Base-by-base conservation (phyloP, 108 stramenopile genomes). In the Nannochloropsis gaditana region DNA sequence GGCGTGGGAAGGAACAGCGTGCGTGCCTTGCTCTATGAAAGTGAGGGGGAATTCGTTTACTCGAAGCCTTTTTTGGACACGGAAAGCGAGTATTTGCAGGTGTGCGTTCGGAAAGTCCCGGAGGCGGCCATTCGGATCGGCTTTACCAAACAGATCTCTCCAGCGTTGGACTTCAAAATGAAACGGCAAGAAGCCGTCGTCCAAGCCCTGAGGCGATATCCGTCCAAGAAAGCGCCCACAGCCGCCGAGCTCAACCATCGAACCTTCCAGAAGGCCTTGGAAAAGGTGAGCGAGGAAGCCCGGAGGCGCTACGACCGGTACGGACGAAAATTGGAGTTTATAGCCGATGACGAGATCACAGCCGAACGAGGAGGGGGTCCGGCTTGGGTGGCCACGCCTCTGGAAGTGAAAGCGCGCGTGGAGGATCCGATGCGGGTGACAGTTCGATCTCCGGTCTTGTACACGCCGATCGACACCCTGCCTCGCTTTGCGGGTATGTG, bases 61-160 rank as follows among this genome's bases (percentile, higher is more conserved):
- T 73, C 59, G 59, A 73, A 73, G 59, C 59, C 59, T 15, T n/a
- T n/a, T n/a, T 73, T 73, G 59, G 59, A 73, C 59, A n/a, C 19
- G 6, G 59, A 73, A 8, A 73, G 59, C n/a, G 59, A 73, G 59
- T 73, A 73, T 73, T 73, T 73, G n/a, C 59, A 73, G 59, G 59
- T 73, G 59, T 73, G 59, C 6, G 59, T 73, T 15, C 59, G 59
- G 59, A 73, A 73, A n/a, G 19, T n/a, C 19, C 59, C 15, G 2
- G 5, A 73, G 59, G n/a, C 59, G 59, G n/a, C 59, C 19, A 73
- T 73, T n/a, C 15, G n/a, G 59, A 73, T 73, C 6, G 59, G 59
- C 19, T 73, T 73, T 8, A 73, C 59, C 19, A 73, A 73, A 6
- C 59, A 73, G n/a, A 6, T 73, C n/a, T 73, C 59, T n/a, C 59